These are phyloP conservation scores for Geotrichum reessii DNA, from an alignment of 1,139 yeast species.

Conservation along the genomic window DNA sequence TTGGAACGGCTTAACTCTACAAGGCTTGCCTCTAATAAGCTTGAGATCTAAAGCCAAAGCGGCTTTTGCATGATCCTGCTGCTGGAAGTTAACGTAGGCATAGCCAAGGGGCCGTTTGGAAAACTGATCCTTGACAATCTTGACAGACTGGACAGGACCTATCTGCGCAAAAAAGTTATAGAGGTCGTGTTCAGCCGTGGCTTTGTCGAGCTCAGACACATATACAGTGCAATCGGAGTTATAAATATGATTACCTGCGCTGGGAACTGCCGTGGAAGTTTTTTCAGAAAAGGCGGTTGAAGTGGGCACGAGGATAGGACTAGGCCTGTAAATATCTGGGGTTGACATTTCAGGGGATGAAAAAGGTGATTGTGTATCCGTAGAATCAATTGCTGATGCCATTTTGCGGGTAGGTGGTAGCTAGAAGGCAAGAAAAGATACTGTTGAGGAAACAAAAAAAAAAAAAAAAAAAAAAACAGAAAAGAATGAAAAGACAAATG, in stretches of 20 bases:
- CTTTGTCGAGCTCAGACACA: slow-evolving; percentile 18
- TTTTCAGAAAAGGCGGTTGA: background rate
- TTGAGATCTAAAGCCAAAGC: slow-evolving; percentile 81
- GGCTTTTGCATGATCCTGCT: slow-evolving; percentile 61
- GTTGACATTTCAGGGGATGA: slow-evolving; percentile 14
- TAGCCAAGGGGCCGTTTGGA: slow-evolving; percentile 85
- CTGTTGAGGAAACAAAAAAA: background rate
- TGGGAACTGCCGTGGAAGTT: background rate
- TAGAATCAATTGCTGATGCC: slow-evolving; percentile 5
- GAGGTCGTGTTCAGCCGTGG: slow-evolving; percentile 15
- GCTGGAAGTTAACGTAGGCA: slow-evolving; percentile 86
- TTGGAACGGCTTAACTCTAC: slow-evolving; percentile 94
- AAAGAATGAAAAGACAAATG: background rate
- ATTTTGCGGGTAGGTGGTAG: slow-evolving; percentile 1
- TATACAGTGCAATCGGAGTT: slow-evolving; percentile 14
- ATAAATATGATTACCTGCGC: background rate
- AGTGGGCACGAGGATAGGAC: background rate
- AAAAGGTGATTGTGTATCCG: slow-evolving; percentile 3
- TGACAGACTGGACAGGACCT: slow-evolving; percentile 80
- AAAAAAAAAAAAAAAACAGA: background rate
- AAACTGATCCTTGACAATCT: slow-evolving; percentile 87
- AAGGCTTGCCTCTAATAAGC: slow-evolving; percentile 76
- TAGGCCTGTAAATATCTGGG: slow-evolving; percentile 14
- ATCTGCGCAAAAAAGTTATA: slow-evolving; percentile 75
- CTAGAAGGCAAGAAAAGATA: background rate